phyloP scores from a whole-genome alignment of 148 eudicot genomes.

The Silene latifolia region DNA sequence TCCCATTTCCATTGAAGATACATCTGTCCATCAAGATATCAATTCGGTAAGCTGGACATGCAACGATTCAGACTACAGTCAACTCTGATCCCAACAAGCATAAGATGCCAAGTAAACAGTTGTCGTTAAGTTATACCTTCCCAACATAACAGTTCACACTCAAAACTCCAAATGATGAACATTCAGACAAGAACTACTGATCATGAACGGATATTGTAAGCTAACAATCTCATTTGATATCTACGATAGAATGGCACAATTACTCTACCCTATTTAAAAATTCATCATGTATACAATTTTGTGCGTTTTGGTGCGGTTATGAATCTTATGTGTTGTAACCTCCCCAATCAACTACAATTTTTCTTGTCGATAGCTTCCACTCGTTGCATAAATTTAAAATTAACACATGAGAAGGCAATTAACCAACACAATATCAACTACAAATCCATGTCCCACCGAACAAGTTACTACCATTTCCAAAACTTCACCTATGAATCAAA shows the following conservation, averaged over 20 bases:
- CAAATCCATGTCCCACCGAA: background rate
- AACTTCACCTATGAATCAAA: background rate
- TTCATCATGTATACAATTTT: background rate
- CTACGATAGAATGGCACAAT: background rate
- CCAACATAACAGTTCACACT: background rate
- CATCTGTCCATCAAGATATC: conserved; percentile 44
- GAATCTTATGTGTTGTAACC: too few relatives aligned
- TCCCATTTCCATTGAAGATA: conserved; percentile 88
- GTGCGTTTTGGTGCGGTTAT: background rate
- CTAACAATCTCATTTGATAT: background rate
- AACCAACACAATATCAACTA: background rate
- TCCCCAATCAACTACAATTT: too few relatives aligned
- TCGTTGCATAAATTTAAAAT: too few relatives aligned
- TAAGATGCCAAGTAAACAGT: background rate
- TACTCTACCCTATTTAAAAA: background rate
- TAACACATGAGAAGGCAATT: background rate
- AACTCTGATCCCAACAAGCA: too few relatives aligned
- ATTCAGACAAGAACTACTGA: background rate
- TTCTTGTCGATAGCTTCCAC: too few relatives aligned
- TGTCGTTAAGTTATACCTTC: background rate
- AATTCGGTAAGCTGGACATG: conserved; percentile 11
- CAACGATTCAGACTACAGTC: background rate
- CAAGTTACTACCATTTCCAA: background rate
- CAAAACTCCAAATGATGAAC: background rate
- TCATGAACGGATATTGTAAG: background rate